Evolutionary conservation across 1,139 yeast genomes (phyloP), one percentile per base, ranked within the genome.

Genomic region (Neolecta irregularis): DNA sequence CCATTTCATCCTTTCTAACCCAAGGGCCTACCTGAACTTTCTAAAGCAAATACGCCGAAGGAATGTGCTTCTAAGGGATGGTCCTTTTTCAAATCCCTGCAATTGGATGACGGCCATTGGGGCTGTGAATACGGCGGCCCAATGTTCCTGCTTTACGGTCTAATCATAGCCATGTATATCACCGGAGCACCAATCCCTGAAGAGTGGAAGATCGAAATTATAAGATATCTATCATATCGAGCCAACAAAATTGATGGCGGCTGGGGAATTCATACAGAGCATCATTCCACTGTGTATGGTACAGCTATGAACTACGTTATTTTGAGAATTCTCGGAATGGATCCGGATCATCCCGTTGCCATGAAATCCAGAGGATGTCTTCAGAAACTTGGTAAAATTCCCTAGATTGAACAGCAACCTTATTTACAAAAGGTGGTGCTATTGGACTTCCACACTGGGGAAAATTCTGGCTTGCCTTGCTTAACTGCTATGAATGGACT

Each of bases 161-260:
- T 77, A 48, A 72, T 88, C 13, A 78, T 69, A 1, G 72, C 83
- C 2, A 67, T 70, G 48, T 80, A 83, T 53, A 74, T 72, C 53
- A 66, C 88, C 15, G 67, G 70, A 26, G 65, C 70, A 0, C 71
- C 68, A 15, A 77, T 88, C 23, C 75, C 88, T 0, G 72, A 72
- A 29, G 74, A 72, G 21, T 71, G 67, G 46, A 60, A 63, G 43
- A 56, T 60, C 7, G 98, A 91, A 54, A 60, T 91, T 54, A 71
- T 77, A 26, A 64, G 96, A 38, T 88, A 83, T 51, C 58, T 88
- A 16, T 81, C 81, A 13, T 91, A 91, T 52, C 69, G 80, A 1
- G 75, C 96, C 0, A 94, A 88, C 52, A 96, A 95, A 0, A 93
- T 83, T 0, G 99, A 91, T 56, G 99, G 99, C n/a, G 99, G 98